Percentiles rank a stretch among this genome's conserved stretches.
phyloP scores from a whole-genome alignment of 352 stramenopile species.

The Phytophthora litchii region DNA sequence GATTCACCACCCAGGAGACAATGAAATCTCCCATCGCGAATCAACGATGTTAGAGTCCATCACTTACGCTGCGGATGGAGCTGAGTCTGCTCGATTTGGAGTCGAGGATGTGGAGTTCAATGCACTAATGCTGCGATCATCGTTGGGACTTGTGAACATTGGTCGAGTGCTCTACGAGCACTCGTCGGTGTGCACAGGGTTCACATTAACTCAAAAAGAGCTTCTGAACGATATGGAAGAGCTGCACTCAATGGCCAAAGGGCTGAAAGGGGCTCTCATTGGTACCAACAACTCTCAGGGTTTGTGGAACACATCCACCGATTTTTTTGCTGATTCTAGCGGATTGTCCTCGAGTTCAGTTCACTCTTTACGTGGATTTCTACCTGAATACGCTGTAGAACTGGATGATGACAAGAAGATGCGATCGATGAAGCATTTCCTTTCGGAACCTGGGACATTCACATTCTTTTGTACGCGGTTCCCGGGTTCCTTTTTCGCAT shows the following conservation, averaged over 20 bases:
- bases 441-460: slow-evolving; percentile 62
- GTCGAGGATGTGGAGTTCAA: slow-evolving; percentile 87
- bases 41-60: slow-evolving; percentile 8
- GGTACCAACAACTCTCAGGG: slow-evolving; percentile 40
- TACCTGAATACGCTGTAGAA: slow-evolving; percentile 60
- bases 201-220: slow-evolving; percentile 48
- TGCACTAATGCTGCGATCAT: slow-evolving; percentile 68
- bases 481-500: slow-evolving; percentile 69
- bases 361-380: slow-evolving; percentile 60
- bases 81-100: slow-evolving; percentile 37
- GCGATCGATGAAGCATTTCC: slow-evolving; percentile 70
- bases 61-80: not conserved
- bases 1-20: not conserved
- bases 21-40: slow-evolving; percentile 9
- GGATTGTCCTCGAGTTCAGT: slow-evolving; percentile 26
- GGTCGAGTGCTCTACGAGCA: slow-evolving; percentile 64
- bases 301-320: slow-evolving; percentile 68
- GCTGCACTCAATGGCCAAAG: slow-evolving; percentile 31
- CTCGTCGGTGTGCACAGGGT: slow-evolving; percentile 59
- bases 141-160: slow-evolving; percentile 68
- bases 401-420: slow-evolving; percentile 62
- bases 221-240: slow-evolving; percentile 48
- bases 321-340: slow-evolving; percentile 63
- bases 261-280: slow-evolving; percentile 50
- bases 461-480: slow-evolving; percentile 79